Conservation (phyloP, 1,284 basidiomycete species). For the Boletus mariae region DNA sequence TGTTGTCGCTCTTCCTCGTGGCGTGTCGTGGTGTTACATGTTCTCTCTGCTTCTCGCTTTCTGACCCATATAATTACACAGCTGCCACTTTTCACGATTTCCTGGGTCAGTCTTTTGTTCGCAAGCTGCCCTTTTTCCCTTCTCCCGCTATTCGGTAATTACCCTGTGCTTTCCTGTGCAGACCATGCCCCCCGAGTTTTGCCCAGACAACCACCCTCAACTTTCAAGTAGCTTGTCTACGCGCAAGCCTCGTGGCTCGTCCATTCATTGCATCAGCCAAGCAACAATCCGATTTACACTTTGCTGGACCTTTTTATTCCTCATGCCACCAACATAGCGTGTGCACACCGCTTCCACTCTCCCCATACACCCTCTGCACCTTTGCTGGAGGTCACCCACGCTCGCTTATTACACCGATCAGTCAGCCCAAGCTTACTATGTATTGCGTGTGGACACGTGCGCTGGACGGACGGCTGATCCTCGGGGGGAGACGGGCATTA, state of each 20-base stretch:
- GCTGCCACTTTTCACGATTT: constrained; percentile 25
- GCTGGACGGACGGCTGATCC: constrained; percentile 22
- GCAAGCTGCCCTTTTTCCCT: constrained; percentile 26
- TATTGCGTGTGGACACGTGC: constrained; percentile 28
- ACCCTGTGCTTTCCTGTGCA: constrained; percentile 24
- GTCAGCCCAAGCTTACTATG: constrained; percentile 15
- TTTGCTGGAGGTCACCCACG: constrained; percentile 10
- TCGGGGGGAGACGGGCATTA: constrained; percentile 25
- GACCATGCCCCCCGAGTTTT: constrained; percentile 19
- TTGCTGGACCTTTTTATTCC: constrained; percentile 24
- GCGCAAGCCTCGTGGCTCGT: constrained; percentile 15
- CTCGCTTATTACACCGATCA: constrained; percentile 16
- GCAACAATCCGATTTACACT: constrained; percentile 16
- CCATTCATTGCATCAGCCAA: constrained; percentile 28
- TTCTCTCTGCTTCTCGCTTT: constrained; percentile 29
- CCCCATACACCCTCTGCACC: not conserved
- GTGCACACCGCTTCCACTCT: constrained; percentile 7
- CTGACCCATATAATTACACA: constrained; percentile 30
- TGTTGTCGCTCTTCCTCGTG: constrained; percentile 30
- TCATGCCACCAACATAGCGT: constrained; percentile 12
- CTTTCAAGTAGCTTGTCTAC: constrained; percentile 20
- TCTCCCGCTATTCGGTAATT: constrained; percentile 31
- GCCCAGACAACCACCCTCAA: constrained; percentile 16
- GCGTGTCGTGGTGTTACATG: constrained; percentile 31
- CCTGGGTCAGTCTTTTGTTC: constrained; percentile 22